Evolutionary conservation across 1,284 basidiomycete species (phyloP), one percentile per base, ranked within the genome.

Genomic region (Microbotryomycetes sp.): DNA sequence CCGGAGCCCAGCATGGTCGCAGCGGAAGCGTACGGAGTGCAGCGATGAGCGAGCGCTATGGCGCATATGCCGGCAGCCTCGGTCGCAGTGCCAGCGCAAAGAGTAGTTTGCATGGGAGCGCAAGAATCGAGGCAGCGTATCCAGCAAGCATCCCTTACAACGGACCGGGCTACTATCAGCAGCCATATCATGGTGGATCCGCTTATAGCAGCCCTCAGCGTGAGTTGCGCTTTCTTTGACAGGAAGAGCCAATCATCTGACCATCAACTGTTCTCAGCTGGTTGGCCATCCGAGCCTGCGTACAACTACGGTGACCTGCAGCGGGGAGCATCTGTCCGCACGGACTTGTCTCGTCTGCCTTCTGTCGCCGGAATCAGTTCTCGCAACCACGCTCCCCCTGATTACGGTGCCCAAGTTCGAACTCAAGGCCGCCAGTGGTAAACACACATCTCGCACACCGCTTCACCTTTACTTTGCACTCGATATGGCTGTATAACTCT

Each of bases 221-320:
- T 63, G 29, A 29, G 52, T 57, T 11, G 16, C 30, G 23, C n/a
- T 6, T 5, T 15, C 18, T 45, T 24, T 18, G 24, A 30, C 52
- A 21, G n/a, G 52, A 29, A 53, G 31, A n/a, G 3, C 24, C 13
- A 3, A 31, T 1, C 23, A 2, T 3, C 4, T 31, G 9, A 6
- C 46, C 41, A 45, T 28, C 28, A 35, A 46, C 28, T 26, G 26
- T 6, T 13, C 15, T 3, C 47, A 67, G 62, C 61, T 24, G 64
- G 64, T 16, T 68, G 65, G 54, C 61, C 66, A 35, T 52, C 50
- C 15, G 66, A 68, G 50, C 66, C 51, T 9, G 51, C 52, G 4
- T 61, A 52, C 31, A 52, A 53, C 24, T 68, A 65, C 55, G 54
- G 54, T 9, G 54, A 65, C 45, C 64, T 68, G 30, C 61, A 68